Evolutionary conservation across 352 stramenopile genomes (phyloP), one percentile per base, ranked within the genome.

Genomic region (Globisporangium alternatum): DNA sequence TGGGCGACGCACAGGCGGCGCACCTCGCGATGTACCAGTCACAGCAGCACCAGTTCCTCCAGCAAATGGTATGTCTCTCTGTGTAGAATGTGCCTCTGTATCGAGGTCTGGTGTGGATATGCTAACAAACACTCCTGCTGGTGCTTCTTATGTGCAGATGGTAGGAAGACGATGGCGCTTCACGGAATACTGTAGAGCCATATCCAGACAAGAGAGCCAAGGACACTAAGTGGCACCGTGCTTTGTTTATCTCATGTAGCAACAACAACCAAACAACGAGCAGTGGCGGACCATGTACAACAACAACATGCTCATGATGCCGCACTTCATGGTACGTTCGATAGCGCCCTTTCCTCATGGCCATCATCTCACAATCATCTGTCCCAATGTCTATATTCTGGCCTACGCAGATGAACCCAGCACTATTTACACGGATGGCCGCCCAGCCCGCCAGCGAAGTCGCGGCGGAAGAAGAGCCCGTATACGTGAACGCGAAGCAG

Each of bases 401-500:
- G 0, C 4, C 49, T 25, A 35, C 10, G 17, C 49, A 56, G 49
- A 56, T 56, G 49, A 56, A 56, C 49, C 49, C 49, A 5, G 28
- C 49, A 19, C 49, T 56, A 3, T 41, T 56, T 15, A 56, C 49
- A 25, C 25, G 49, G 33, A 56, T 56, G 49, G 49, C 28, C 10
- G 19, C 49, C 28, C 49, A 56, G 28, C 31, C 49, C 22, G 21
- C 17, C 15, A 28, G 49, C 3, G 49, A 56, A 17, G 49, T 28
- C 3, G 49, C 49, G 8, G 7, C 49, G 3, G 88, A 96, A 37
- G 88, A 96, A 69, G 86, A 95, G 55, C 88, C 88, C 8, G 86
- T 96, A 44, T 96, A 96, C 65, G 89, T 96, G 41, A 96, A 96
- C 65, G 89, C 87, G 52, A 96, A 96, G 75, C 89, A 96, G 67